Base-by-base conservation (phyloP, 352 stramenopile genomes). In the Globisporangium cystogenes region DNA sequence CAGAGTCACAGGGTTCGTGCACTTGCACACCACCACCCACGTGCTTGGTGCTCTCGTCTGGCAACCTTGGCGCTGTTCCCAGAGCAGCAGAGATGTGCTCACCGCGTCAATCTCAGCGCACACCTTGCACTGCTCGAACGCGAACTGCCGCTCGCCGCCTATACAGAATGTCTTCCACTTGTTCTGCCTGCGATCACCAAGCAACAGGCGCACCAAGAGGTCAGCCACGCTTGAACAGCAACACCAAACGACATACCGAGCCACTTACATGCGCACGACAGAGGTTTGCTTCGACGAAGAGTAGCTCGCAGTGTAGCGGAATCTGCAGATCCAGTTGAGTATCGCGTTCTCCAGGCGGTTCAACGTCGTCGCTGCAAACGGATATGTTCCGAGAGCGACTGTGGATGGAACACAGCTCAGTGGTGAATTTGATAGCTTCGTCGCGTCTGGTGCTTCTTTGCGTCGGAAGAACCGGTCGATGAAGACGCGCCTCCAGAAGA, bases 11-110 rank as follows among this genome's bases (percentile, higher is more conserved):
- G 58, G 51, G 29, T 79, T 65, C 10, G 60, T 37, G 29, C 74
- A 85, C 23, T 51, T n/a, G 42, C 74, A 85, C 31, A 78, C 6
- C 7, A 43, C 55, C 26, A 85, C 41, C 74, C 74, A 85, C 1
- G 74, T 82, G 21, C 50, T 74, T 11, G 67, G 72, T 12, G 67
- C 31, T 8, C 64, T 45, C 43, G 52, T 50, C 0, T 12, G n/a
- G 27, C 74, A 82, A 11, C 27, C 50, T 27, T 82, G 59, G 0
- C 29, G 26, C 7, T 35, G 23, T 49, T 85, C 74, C 64, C 65
- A 85, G 4, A 55, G 31, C 18, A 42, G 33, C 1, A 59, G 59
- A 7, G 42, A 33, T 8, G 51, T 48, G 20, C 45, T 72, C 14
- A 82, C 51, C 3, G 71, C 51, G 1, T 77, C 69, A 18, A 73